Conservation (phyloP, 2,329 filamentous ascomycete species). For the Zasmidium angulare region DNA sequence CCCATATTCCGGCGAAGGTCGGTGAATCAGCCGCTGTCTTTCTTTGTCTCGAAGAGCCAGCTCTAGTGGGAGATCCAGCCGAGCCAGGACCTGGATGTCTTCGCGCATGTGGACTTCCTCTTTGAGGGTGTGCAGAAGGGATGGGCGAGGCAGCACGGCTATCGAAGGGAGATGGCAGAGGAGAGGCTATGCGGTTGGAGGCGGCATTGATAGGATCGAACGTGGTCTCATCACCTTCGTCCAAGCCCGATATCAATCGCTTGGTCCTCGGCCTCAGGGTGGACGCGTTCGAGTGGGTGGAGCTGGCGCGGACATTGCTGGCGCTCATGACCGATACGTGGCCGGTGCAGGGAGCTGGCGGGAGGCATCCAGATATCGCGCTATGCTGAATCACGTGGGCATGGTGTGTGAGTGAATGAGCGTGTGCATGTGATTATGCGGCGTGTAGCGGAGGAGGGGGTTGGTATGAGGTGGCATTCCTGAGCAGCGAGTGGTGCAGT, state of each 20-base stretch:
- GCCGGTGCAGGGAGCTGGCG: neutral
- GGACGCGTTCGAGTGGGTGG: conserved; percentile 40
- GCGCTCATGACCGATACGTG: conserved; percentile 29
- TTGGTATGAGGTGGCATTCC: neutral
- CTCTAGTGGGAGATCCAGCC: conserved; percentile 6
- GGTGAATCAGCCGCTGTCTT: conserved; percentile 20
- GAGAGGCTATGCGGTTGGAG: conserved; percentile 34
- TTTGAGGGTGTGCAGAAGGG: conserved; percentile 36
- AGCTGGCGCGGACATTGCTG: conserved; percentile 32
- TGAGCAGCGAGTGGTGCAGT: neutral
- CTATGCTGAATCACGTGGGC: neutral
- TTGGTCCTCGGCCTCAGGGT: conserved; percentile 48
- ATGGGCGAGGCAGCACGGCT: conserved; percentile 45
- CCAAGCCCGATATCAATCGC: conserved; percentile 48
- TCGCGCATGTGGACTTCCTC: conserved; percentile 11
- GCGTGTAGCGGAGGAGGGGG: neutral
- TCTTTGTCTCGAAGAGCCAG: conserved; percentile 18
- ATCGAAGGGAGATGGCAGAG: conserved; percentile 38
- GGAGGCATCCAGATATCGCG: neutral
- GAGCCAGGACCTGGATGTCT: conserved; percentile 6
- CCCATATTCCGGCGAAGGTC: conserved; percentile 47
- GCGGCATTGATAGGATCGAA: conserved; percentile 37
- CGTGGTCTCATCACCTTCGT: conserved; percentile 42
- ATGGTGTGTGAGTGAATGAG: neutral
- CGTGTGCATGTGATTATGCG: neutral